Percentiles rank a stretch among this genome's conserved stretches.
phyloP scores from a whole-genome alignment of 768 basidiomycete species.

The Serendipita sp. region DNA sequence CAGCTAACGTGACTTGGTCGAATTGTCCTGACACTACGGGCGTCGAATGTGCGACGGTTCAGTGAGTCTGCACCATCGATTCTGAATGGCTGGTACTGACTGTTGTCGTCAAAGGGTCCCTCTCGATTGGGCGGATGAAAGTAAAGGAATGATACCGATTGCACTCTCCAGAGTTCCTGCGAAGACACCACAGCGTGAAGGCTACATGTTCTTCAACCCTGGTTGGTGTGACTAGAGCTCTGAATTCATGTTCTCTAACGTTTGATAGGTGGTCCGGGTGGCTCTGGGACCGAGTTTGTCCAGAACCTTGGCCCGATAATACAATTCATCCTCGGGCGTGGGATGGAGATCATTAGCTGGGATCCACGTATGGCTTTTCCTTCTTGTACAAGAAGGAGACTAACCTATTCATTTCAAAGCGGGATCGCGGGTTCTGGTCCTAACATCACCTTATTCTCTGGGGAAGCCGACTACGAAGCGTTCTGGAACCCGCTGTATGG shows the following conservation, averaged over 20 bases:
- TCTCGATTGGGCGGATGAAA: not conserved
- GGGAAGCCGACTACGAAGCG: not conserved
- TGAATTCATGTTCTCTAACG: not conserved
- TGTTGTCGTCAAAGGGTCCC: not conserved
- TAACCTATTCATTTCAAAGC: not conserved
- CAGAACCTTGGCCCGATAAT: not conserved
- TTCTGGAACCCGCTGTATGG: not conserved
- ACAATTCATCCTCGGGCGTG: not conserved
- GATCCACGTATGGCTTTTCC: not conserved
- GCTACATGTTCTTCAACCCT: not conserved
- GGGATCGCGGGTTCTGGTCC: not conserved
- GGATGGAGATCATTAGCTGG: not conserved
- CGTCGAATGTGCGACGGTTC: not conserved
- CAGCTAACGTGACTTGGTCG: not conserved
- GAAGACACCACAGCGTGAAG: not conserved
- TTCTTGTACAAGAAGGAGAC: not conserved
- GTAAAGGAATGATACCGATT: not conserved
- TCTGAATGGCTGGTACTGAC: not conserved
- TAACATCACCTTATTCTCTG: not conserved
- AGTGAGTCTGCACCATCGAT: not conserved
- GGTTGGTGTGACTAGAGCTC: not conserved
- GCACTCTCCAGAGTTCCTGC: not conserved
- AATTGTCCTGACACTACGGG: not conserved
- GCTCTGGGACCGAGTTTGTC: not conserved
- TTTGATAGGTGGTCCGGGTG: not conserved